A percentile compares a stretch with the other conserved stretches of the same genome.
phyloP scores from a whole-genome alignment of 2,329 filamentous ascomycete species.

The Coniella lustricola region DNA sequence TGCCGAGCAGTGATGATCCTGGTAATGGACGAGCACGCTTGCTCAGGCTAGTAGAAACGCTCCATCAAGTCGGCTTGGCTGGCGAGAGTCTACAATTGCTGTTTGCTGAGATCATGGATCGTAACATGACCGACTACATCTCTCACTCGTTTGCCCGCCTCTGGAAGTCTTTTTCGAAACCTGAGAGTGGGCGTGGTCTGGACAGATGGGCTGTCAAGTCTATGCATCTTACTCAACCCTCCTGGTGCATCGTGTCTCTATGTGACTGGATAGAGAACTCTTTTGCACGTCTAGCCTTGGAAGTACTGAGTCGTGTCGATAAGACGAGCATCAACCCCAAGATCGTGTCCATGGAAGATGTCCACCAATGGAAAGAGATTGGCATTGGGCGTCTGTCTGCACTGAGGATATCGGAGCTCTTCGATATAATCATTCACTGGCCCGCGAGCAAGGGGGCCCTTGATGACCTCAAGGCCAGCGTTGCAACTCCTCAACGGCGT shows the following conservation, averaged over 20 bases:
- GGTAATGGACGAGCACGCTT: conserved; percentile 43
- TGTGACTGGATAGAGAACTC: conserved; percentile 61
- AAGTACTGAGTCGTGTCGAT: conserved; percentile 47
- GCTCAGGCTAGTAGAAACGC: conserved; percentile 47
- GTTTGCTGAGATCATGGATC: conserved; percentile 65
- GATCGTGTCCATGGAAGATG: conserved; percentile 44
- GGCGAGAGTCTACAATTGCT: conserved; percentile 63
- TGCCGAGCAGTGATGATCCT: conserved; percentile 15
- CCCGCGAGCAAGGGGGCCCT: conserved; percentile 64
- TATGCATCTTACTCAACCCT: conserved; percentile 31
- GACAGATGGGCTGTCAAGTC: conserved; percentile 15
- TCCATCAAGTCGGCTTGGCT: conserved; percentile 60
- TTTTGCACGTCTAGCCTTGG: conserved; percentile 57
- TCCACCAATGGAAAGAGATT: conserved; percentile 65
- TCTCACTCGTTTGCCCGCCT: conserved; percentile 54
- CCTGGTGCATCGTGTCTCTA: conserved; percentile 52
- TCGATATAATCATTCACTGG: conserved; percentile 74
- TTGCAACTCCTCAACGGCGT: conserved; percentile 61
- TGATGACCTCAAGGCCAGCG: conserved; percentile 64
- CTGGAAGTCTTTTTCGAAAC: conserved; percentile 40
- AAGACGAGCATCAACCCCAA: conserved; percentile 26
- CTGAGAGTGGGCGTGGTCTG: conserved; percentile 6
- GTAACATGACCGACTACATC: conserved; percentile 57
- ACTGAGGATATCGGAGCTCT: conserved; percentile 63
- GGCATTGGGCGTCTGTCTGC: conserved; percentile 61